Conservation (phyloP, 176 grass and related monocot genomes). For the Carex parvula region DNA sequence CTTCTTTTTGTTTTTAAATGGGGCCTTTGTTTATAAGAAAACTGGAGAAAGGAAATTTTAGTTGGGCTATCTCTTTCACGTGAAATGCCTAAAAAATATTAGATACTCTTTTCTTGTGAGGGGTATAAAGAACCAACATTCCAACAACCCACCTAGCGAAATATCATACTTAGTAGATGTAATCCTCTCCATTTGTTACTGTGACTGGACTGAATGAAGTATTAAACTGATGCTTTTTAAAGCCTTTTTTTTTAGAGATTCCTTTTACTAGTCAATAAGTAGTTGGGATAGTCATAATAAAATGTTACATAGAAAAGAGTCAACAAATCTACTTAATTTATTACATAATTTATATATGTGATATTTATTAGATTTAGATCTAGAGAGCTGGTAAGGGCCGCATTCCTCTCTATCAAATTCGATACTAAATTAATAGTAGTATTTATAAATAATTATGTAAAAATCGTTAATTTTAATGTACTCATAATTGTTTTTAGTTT, state of each 20-base stretch:
- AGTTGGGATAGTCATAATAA: background rate
- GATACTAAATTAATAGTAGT: background rate
- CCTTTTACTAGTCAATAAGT: background rate
- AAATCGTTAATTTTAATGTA: too few relatives aligned
- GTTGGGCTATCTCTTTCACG: conserved; percentile 17
- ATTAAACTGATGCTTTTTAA: background rate
- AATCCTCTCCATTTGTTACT: background rate
- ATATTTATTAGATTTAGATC: too few relatives aligned
- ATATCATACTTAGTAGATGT: background rate
- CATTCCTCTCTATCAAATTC: background rate
- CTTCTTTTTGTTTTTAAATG: background rate
- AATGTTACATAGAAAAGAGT: too few relatives aligned
- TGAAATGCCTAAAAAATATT: conserved; percentile 1
- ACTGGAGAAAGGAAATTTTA: background rate
- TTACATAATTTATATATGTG: too few relatives aligned
- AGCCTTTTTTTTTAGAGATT: background rate
- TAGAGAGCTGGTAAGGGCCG: background rate
- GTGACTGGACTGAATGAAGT: background rate
- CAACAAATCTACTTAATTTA: too few relatives aligned
- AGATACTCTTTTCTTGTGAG: background rate
- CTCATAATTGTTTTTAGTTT: too few relatives aligned
- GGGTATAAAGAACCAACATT: background rate
- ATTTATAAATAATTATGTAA: too few relatives aligned
- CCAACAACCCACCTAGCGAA: background rate
- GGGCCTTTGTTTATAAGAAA: conserved; percentile 16